A percentile compares a stretch with the other conserved stretches of the same genome.
These are phyloP conservation scores for Hirsutella minnesotensis DNA, from an alignment of 2,329 filamentous ascomycete genomes.

Conservation along the genomic window DNA sequence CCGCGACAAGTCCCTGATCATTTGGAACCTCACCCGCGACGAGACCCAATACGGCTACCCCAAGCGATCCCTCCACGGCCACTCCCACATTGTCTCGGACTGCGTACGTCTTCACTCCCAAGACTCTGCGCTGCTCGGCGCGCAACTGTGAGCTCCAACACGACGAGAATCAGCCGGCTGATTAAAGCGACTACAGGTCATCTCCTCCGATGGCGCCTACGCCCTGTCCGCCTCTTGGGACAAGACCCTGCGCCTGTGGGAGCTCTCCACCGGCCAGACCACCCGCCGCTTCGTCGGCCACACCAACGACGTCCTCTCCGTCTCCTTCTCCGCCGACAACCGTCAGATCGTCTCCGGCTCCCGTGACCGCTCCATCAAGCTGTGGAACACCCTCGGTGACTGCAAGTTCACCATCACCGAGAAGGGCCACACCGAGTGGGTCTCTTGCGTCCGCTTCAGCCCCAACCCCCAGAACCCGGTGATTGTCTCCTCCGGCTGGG, in stretches of 20 bases:
- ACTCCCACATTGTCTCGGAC: conserved; percentile 99
- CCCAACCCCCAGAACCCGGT: conserved; percentile 99
- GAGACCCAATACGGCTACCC: conserved; percentile 97
- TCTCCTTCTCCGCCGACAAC: conserved; percentile 99
- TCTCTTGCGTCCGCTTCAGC: conserved; percentile 98
- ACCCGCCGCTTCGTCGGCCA: conserved; percentile 98
- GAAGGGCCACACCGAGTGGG: conserved; percentile 99
- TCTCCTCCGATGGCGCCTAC: conserved; percentile 98
- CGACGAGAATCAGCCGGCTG: conserved; percentile 9
- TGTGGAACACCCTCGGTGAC: conserved; percentile 99
- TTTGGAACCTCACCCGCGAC: conserved; percentile 99
- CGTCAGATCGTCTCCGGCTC: conserved; percentile 98
- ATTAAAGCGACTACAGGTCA: conserved; percentile 51
- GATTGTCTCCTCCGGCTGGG: conserved; percentile 97
- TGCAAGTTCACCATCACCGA: conserved; percentile 99
- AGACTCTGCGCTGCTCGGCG: background rate
- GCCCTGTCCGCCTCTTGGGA: conserved; percentile 98
- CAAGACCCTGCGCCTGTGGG: conserved; percentile 99
- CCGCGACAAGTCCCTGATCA: conserved; percentile 98
- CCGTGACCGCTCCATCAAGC: conserved; percentile 97
- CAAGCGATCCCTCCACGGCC: conserved; percentile 96
- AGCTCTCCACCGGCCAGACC: conserved; percentile 92
- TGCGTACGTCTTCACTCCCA: conserved; percentile 61
- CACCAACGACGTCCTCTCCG: conserved; percentile 98
- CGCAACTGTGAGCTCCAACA: background rate